These are phyloP conservation scores for Tranzscheliella williamsii DNA, from an alignment of 1,284 basidiomycete species.

Conservation along the genomic window DNA sequence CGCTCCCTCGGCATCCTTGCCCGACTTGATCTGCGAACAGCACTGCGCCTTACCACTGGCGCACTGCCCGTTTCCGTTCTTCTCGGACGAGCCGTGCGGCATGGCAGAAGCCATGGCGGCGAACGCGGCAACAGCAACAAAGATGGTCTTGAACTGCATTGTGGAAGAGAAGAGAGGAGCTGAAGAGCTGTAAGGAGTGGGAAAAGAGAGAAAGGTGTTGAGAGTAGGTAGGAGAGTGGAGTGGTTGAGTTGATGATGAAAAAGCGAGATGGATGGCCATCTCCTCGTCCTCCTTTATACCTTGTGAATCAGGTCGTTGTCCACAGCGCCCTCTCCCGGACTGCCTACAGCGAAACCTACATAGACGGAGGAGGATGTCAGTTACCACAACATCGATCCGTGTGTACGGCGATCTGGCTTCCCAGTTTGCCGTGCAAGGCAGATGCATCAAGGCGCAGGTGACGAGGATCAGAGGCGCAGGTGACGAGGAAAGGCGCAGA, in stretches of 20 bases:
- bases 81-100: constrained; percentile 14
- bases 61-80: constrained; percentile 40
- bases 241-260: constrained; percentile 40
- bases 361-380: too few relatives aligned
- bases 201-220: constrained; percentile 10
- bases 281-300: constrained; percentile 32
- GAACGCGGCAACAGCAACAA: constrained; percentile 32
- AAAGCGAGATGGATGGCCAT: constrained; percentile 17
- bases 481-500: too few relatives aligned
- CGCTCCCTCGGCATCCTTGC: constrained; percentile 32
- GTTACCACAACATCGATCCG: too few relatives aligned
- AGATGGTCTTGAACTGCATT: constrained; percentile 52
- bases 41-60: constrained; percentile 36
- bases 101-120: constrained; percentile 37
- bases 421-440: too few relatives aligned
- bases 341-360: too few relatives aligned
- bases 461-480: too few relatives aligned
- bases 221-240: constrained; percentile 12
- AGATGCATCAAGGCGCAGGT: too few relatives aligned
- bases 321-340: too few relatives aligned
- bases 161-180: constrained; percentile 25
- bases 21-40: constrained; percentile 36
- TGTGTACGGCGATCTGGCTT: too few relatives aligned
- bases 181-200: constrained; percentile 34
- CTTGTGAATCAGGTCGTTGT: too few relatives aligned